Conservation (phyloP, 2,329 filamentous ascomycete genomes). For the Claviceps sp. region DNA sequence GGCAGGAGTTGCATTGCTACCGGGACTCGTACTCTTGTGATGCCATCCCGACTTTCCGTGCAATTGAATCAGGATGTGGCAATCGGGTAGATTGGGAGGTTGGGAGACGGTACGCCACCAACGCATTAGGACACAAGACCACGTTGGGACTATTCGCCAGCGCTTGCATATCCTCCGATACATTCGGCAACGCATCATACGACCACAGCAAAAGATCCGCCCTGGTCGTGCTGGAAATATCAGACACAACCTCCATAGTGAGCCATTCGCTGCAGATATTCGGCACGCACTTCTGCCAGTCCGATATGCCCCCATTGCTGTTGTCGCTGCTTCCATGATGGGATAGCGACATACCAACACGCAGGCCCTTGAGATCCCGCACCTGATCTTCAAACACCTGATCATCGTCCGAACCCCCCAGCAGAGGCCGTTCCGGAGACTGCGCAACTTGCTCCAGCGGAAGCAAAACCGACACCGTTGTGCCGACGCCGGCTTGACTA, state of each 20-base stretch:
- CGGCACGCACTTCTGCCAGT: slow-evolving; percentile 3
- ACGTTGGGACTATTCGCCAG: slow-evolving; percentile 1
- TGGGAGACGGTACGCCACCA: background rate
- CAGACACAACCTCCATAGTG: slow-evolving; percentile 14
- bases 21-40: too few species aligned
- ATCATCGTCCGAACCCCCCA: slow-evolving; percentile 38
- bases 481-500: slow-evolving; percentile 25
- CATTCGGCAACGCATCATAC: background rate
- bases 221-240: slow-evolving; percentile 2
- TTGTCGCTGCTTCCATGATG: background rate
- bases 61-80: too few species aligned
- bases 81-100: too few species aligned
- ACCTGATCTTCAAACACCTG: slow-evolving; percentile 25
- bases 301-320: slow-evolving; percentile 3
- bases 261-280: slow-evolving; percentile 21
- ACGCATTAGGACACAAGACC: background rate
- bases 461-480: slow-evolving; percentile 20
- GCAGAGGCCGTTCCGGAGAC: background rate
- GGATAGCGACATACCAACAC: background rate
- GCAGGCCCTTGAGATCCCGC: slow-evolving; percentile 16
- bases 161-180: background rate
- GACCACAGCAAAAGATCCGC: slow-evolving; percentile 16
- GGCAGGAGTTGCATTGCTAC: too few species aligned
- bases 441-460: slow-evolving; percentile 11
- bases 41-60: too few species aligned